Evolutionary conservation across 2,329 filamentous ascomycete genomes (phyloP).

Genomic region (Ascochyta fabae): DNA sequence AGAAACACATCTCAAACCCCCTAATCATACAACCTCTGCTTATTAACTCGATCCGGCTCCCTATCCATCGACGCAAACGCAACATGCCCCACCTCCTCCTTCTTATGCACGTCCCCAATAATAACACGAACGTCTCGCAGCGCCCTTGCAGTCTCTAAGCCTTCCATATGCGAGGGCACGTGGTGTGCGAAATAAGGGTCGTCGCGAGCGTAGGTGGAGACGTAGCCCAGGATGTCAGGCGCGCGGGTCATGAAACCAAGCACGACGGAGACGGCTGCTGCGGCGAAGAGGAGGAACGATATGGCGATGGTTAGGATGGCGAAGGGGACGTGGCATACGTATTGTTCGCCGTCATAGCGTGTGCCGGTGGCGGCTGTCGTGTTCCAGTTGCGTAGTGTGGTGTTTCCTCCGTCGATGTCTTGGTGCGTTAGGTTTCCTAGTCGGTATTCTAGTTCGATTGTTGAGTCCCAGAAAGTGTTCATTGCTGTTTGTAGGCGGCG

Average conservation of each 20-base stretch:
- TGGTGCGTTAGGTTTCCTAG: neutral
- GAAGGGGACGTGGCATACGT: neutral
- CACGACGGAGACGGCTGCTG: neutral
- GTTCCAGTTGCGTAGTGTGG: neutral
- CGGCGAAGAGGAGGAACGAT: neutral
- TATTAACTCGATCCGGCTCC: neutral
- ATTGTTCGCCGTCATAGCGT: neutral
- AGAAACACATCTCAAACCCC: neutral
- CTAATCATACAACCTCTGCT: neutral
- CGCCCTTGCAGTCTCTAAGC: neutral
- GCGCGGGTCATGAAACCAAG: slow-evolving; percentile 1
- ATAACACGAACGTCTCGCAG: slow-evolving; percentile 3
- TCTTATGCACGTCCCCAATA: slow-evolving; percentile 7
- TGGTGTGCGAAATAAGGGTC: neutral
- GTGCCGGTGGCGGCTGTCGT: neutral
- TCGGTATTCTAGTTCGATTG: neutral
- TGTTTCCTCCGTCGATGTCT: neutral
- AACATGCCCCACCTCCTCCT: neutral
- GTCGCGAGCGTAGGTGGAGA: neutral
- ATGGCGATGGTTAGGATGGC: neutral
- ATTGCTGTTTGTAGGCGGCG: neutral
- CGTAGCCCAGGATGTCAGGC: slow-evolving; percentile 14
- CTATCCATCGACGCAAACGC: neutral
- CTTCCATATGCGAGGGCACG: slow-evolving; percentile 1
- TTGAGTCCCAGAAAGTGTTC: neutral